phyloP scores from a whole-genome alignment of 2,329 filamentous ascomycete species.

The Ophiostoma sp. region DNA sequence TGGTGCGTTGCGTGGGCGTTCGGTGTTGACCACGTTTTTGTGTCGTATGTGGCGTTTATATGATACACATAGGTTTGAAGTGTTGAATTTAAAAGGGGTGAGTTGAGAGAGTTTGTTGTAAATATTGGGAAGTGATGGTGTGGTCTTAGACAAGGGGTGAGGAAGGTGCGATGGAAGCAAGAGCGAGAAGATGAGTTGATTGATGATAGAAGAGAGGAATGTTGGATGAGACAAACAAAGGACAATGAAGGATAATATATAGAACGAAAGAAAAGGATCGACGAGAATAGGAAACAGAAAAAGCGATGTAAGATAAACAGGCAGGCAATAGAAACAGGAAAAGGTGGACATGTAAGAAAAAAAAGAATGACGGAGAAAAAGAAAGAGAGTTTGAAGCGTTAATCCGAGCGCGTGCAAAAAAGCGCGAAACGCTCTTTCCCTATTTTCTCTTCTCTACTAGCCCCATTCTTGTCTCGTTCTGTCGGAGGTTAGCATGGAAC shows the following conservation, averaged over 20 bases:
- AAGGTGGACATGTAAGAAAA: background rate
- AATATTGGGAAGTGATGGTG: background rate
- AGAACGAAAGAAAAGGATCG: background rate
- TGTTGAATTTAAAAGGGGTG: background rate
- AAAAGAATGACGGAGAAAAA: background rate
- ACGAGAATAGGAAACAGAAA: background rate
- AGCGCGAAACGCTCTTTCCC: constrained; percentile 2
- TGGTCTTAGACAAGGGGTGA: background rate
- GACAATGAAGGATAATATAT: background rate
- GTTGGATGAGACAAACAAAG: background rate
- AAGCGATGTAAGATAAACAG: background rate
- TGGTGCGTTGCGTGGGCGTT: background rate
- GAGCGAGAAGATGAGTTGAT: background rate
- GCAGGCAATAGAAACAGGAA: background rate
- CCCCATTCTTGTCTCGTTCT: background rate
- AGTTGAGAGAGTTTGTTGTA: background rate
- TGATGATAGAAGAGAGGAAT: background rate
- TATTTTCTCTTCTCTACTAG: background rate
- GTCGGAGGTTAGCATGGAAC: background rate
- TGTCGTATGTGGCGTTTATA: constrained; percentile 3
- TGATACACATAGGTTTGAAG: background rate
- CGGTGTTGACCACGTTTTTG: constrained; percentile 10
- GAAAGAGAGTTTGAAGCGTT: background rate
- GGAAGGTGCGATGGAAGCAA: background rate
- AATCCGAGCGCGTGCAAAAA: background rate